phyloP scores from a whole-genome alignment of 177 flowering plant genomes.

The Telopea speciosissima region DNA sequence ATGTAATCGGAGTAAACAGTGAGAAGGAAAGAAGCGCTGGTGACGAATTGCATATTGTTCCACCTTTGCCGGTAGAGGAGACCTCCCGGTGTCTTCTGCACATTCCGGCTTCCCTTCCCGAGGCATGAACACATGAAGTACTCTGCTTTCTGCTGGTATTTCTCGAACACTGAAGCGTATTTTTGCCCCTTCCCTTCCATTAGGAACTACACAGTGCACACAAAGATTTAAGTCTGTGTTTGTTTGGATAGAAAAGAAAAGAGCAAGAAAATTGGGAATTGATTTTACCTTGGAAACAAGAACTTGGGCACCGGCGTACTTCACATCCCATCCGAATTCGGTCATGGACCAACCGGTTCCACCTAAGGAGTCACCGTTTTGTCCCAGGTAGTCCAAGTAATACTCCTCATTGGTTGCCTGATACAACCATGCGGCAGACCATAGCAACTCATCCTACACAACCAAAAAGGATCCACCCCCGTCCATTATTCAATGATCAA shows the following conservation, averaged over 20 bases:
- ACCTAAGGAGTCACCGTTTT: constrained; percentile 31
- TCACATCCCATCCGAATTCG: constrained; percentile 42
- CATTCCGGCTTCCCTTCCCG: constrained; percentile 33
- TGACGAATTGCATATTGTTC: constrained; percentile 50
- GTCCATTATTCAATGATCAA: too few species aligned
- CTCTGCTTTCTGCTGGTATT: constrained; percentile 40
- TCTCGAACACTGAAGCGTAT: constrained; percentile 21
- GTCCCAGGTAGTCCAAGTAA: constrained; percentile 32
- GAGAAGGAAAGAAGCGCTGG: constrained; percentile 63
- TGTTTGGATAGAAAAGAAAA: too few species aligned
- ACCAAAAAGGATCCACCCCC: not conserved
- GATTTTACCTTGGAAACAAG: constrained; percentile 35
- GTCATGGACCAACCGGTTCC: constrained; percentile 44
- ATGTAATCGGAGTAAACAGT: constrained; percentile 75
- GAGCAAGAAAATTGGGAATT: too few species aligned
- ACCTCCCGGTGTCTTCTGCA: constrained; percentile 43
- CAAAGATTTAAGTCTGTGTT: too few species aligned
- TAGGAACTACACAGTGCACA: constrained; percentile 24
- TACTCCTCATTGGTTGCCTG: constrained; percentile 30
- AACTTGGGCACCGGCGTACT: constrained; percentile 43
- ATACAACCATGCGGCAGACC: constrained; percentile 46
- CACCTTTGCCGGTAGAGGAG: constrained; percentile 38
- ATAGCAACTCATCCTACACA: constrained; percentile 38
- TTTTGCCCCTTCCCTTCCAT: constrained; percentile 34
- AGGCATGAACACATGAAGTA: constrained; percentile 48